Conservation (phyloP, 2,329 filamentous ascomycete species). For the Colletotrichum horii region DNA sequence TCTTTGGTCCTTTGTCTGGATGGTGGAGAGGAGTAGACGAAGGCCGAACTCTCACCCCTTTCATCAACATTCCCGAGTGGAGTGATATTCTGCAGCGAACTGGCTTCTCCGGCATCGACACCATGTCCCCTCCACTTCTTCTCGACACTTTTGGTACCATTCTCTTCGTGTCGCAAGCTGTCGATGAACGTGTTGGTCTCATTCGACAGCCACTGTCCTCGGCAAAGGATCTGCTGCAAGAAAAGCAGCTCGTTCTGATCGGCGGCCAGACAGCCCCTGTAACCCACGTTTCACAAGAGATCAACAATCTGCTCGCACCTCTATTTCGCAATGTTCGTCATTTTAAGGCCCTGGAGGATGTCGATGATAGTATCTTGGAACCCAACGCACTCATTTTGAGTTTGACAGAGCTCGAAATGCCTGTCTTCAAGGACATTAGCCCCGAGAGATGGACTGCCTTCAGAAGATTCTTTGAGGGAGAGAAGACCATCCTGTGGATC, state of each 20-base stretch:
- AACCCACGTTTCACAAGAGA: background rate
- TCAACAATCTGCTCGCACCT: background rate
- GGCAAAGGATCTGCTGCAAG: background rate
- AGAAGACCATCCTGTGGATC: constrained; percentile 23
- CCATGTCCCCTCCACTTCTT: background rate
- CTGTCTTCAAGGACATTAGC: constrained; percentile 36
- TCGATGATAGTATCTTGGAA: background rate
- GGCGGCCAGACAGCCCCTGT: background rate
- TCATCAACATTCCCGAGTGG: background rate
- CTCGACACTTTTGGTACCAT: constrained; percentile 18
- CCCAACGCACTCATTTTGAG: background rate
- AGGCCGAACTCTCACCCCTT: constrained; percentile 6
- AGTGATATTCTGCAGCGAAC: background rate
- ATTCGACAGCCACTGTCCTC: background rate
- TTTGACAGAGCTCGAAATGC: constrained; percentile 15
- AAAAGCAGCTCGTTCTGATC: background rate
- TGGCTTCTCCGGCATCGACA: constrained; percentile 17
- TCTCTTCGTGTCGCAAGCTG: constrained; percentile 19
- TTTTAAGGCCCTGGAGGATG: background rate
- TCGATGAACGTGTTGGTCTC: constrained; percentile 14
- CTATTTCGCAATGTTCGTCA: background rate
- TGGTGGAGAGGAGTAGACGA: constrained; percentile 32
- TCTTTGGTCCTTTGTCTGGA: constrained; percentile 31
- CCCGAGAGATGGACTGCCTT: constrained; percentile 26
- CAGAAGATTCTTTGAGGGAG: constrained; percentile 18